phyloP scores from a whole-genome alignment of 176 grass and related monocot genomes.

The Cenchrus americanus region DNA sequence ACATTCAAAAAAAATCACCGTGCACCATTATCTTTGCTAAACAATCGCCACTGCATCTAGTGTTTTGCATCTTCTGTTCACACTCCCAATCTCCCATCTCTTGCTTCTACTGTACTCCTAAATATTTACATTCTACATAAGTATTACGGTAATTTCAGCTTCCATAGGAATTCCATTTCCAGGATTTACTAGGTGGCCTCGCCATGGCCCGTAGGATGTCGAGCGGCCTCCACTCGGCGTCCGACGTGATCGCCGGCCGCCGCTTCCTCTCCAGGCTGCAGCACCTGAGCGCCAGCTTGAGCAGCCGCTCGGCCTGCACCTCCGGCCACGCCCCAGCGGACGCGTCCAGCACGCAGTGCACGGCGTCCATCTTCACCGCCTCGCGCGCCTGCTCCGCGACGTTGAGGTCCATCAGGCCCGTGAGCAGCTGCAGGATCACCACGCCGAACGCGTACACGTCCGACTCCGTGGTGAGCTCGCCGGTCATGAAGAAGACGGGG shows the following conservation, averaged over 20 bases:
- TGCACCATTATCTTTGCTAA: background rate
- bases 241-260: slow-evolving; percentile 46
- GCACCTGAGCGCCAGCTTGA: slow-evolving; percentile 46
- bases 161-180: slow-evolving; percentile 31
- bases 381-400: slow-evolving; percentile 44
- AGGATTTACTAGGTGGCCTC: slow-evolving; percentile 11
- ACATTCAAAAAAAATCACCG: background rate
- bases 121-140: background rate
- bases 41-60: background rate
- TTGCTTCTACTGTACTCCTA: background rate
- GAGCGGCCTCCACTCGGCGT: slow-evolving; percentile 48
- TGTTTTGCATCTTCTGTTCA: background rate
- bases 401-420: slow-evolving; percentile 44
- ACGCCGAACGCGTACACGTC: slow-evolving; percentile 59
- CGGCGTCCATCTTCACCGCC: slow-evolving; percentile 32
- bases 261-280: slow-evolving; percentile 51
- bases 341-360: slow-evolving; percentile 42
- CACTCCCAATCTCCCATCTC: background rate
- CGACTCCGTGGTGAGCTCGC: slow-evolving; percentile 57
- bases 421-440: slow-evolving; percentile 50
- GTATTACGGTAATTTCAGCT: background rate
- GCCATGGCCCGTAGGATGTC: slow-evolving; percentile 45
- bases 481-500: slow-evolving; percentile 53
- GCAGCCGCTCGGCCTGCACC: slow-evolving; percentile 46
- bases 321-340: slow-evolving; percentile 51